These are phyloP conservation scores for Neurospora sp. DNA, from an alignment of 2,329 filamentous ascomycete species.

Conservation along the genomic window DNA sequence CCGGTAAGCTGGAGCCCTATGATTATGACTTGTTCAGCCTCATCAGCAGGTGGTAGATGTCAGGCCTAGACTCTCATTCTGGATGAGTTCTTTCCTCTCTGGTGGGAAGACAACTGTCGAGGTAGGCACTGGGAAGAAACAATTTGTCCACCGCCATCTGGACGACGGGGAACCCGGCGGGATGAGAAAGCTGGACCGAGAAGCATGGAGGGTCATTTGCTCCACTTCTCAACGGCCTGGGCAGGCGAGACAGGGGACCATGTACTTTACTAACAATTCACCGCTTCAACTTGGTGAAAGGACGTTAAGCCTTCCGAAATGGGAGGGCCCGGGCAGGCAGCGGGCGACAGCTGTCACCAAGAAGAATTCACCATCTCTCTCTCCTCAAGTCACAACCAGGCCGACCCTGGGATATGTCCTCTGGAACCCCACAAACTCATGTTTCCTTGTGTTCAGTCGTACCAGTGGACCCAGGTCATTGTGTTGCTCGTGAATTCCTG, in stretches of 20 bases:
- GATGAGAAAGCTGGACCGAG: not conserved
- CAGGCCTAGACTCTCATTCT: not conserved
- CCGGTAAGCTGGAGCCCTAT: not conserved
- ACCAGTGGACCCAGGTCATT: not conserved
- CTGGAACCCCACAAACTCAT: not conserved
- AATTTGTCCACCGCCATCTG: not conserved
- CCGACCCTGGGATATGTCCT: not conserved
- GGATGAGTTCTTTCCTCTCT: not conserved
- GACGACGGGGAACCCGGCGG: not conserved
- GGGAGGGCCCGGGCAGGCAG: not conserved
- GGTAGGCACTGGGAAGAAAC: not conserved
- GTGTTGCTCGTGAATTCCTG: not conserved
- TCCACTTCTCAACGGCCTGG: not conserved
- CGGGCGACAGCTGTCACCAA: not conserved
- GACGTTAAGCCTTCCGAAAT: not conserved
- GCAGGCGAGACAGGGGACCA: not conserved
- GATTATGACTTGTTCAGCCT: not conserved
- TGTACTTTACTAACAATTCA: not conserved
- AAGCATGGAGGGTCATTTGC: not conserved
- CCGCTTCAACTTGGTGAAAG: not conserved
- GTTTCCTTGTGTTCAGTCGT: not conserved
- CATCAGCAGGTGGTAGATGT: not conserved
- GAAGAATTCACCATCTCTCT: not conserved
- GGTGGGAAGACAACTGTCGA: not conserved
- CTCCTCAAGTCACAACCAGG: not conserved